Conservation (phyloP, 2,329 filamentous ascomycete genomes). For the Colletotrichum musicola region DNA sequence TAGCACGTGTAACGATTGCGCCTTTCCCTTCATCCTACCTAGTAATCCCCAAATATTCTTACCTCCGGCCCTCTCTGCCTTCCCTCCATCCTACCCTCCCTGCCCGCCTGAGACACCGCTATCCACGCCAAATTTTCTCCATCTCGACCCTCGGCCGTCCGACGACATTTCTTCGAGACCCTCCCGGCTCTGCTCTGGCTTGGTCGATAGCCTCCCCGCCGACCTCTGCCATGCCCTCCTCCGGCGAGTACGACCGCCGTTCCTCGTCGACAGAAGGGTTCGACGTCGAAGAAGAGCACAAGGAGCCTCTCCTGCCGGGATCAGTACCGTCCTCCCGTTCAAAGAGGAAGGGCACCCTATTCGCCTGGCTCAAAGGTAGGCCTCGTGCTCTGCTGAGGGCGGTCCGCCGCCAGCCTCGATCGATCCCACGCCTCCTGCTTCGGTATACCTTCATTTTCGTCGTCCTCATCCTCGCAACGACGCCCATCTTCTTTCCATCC, state of each 20-base stretch:
- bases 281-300: slow-evolving; percentile 29
- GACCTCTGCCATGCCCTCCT: slow-evolving; percentile 6
- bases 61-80: background rate
- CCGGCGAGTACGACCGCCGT: slow-evolving; percentile 2
- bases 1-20: background rate
- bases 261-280: slow-evolving; percentile 28
- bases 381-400: slow-evolving; percentile 28
- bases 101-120: background rate
- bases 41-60: background rate
- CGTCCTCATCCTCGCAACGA: slow-evolving; percentile 47
- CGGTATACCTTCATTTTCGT: slow-evolving; percentile 46
- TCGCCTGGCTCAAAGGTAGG: slow-evolving; percentile 30
- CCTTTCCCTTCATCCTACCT: background rate
- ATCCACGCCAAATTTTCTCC: background rate
- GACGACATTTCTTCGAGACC: background rate
- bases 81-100: background rate
- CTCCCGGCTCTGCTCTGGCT: background rate
- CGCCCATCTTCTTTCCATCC: slow-evolving; percentile 56
- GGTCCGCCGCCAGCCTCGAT: slow-evolving; percentile 37
- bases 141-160: background rate
- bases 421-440: slow-evolving; percentile 31
- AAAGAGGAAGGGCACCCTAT: slow-evolving; percentile 10
- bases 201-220: background rate
- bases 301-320: slow-evolving; percentile 27
- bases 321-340: background rate